Evolutionary conservation across 2,329 filamentous ascomycete species (phyloP).

Genomic region (Xylaria multiplex): DNA sequence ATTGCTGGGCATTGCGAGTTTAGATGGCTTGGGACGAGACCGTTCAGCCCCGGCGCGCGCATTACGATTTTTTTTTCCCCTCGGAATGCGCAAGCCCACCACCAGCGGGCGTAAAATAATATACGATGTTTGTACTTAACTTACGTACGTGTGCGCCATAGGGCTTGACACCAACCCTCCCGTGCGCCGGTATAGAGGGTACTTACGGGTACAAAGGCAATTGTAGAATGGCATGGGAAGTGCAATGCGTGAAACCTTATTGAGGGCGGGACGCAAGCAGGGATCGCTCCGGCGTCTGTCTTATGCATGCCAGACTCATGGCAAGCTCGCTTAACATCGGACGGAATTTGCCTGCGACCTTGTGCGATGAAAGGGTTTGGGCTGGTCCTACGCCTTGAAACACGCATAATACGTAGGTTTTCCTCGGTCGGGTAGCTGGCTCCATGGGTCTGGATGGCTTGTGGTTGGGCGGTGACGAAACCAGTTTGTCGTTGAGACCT

Average conservation of each 20-base stretch:
- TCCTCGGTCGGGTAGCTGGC: not conserved
- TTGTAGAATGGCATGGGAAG: not conserved
- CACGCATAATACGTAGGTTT: not conserved
- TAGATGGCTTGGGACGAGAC: constrained; percentile 11
- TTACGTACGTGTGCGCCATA: too few relatives aligned
- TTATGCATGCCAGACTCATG: not conserved
- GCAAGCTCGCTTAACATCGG: not conserved
- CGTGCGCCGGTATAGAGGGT: not conserved
- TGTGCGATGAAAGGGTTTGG: not conserved
- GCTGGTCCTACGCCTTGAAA: not conserved
- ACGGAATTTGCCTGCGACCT: constrained; percentile 4
- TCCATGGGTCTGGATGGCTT: not conserved
- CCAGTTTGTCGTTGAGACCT: not conserved
- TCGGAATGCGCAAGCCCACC: constrained; percentile 1
- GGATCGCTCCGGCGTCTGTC: not conserved
- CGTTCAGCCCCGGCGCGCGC: not conserved
- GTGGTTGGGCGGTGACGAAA: not conserved
- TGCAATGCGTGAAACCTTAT: not conserved
- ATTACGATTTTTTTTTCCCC: constrained; percentile 8
- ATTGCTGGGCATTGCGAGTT: constrained; percentile 33
- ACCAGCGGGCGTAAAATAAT: not conserved
- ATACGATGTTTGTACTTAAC: not conserved
- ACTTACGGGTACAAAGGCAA: constrained; percentile 5
- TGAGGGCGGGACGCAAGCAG: not conserved
- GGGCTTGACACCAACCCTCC: not conserved